These are phyloP conservation scores for Aphelidium insulamus DNA, from an alignment of 371 early-diverging fungal genomes.

Conservation along the genomic window DNA sequence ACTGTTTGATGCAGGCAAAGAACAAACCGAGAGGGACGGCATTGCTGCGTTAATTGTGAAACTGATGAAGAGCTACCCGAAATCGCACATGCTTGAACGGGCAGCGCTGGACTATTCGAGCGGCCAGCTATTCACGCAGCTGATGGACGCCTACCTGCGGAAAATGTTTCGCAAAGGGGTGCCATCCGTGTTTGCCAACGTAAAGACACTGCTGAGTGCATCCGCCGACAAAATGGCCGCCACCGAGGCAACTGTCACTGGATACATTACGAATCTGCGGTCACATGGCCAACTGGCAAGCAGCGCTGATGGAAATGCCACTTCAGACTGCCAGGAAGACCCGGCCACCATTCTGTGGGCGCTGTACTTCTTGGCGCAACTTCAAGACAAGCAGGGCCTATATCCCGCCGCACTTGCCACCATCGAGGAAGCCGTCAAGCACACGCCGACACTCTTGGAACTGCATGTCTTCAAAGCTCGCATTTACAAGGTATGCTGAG, in stretches of 20 bases:
- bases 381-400: conserved; percentile 13
- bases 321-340: conserved; percentile 27
- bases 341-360: conserved; percentile 71
- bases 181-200: conserved; percentile 64
- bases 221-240: no score
- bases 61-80: conserved; percentile 44
- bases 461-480: conserved; percentile 79
- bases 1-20: no score
- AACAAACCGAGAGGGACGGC: no score
- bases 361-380: conserved; percentile 68
- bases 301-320: conserved; percentile 8
- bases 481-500: conserved; percentile 44
- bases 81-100: conserved; percentile 51
- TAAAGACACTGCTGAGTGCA: conserved; percentile 50
- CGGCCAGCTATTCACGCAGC: conserved; percentile 41
- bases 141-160: conserved; percentile 36
- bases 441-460: conserved; percentile 72
- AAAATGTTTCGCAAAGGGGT: conserved; percentile 66
- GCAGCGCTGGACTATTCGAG: conserved; percentile 43
- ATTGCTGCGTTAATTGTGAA: no score
- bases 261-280: no score
- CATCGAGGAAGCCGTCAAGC: conserved; percentile 60
- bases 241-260: no score
- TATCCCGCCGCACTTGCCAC: conserved; percentile 44
- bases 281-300: no score